Percentiles rank a stretch among this genome's conserved stretches.
phyloP scores from a whole-genome alignment of 805 yeast species.

The Debaryomyces maramus region DNA sequence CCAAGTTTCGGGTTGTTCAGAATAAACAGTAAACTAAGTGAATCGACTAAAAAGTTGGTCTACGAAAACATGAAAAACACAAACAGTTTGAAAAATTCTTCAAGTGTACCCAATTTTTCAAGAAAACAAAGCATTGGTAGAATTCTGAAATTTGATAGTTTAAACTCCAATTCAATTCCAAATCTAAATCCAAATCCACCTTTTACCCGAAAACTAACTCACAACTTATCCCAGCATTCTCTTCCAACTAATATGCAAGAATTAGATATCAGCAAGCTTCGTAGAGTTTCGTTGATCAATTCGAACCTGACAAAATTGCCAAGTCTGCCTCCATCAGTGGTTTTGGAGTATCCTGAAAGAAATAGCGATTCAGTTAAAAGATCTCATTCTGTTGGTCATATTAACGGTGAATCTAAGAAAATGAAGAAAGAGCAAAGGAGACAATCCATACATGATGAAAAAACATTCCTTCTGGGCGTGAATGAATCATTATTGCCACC shows the following conservation, averaged over 20 bases:
- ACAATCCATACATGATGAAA: slow-evolving; percentile 31
- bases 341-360: too few species aligned
- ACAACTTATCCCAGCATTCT: neutral
- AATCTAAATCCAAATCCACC: neutral
- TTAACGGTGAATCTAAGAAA: slow-evolving; percentile 11
- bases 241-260: neutral
- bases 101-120: slow-evolving; percentile 14
- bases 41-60: neutral
- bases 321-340: too few species aligned
- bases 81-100: slow-evolving; percentile 5
- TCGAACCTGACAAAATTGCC: too few species aligned
- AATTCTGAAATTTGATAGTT: neutral
- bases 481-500: slow-evolving; percentile 34
- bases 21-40: neutral
- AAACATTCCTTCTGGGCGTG: slow-evolving; percentile 26
- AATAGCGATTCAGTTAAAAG: slow-evolving; percentile 14
- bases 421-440: slow-evolving; percentile 18
- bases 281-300: slow-evolving; percentile 9
- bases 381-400: slow-evolving; percentile 26
- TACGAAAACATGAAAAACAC: neutral
- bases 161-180: neutral
- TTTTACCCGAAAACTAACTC: neutral
- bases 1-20: slow-evolving; percentile 7
- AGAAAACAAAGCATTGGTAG: neutral
- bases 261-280: neutral